A percentile compares a stretch with the other conserved stretches of the same genome.
phyloP scores from a whole-genome alignment of 148 eudicot genomes.

The Pouteria glomerata region DNA sequence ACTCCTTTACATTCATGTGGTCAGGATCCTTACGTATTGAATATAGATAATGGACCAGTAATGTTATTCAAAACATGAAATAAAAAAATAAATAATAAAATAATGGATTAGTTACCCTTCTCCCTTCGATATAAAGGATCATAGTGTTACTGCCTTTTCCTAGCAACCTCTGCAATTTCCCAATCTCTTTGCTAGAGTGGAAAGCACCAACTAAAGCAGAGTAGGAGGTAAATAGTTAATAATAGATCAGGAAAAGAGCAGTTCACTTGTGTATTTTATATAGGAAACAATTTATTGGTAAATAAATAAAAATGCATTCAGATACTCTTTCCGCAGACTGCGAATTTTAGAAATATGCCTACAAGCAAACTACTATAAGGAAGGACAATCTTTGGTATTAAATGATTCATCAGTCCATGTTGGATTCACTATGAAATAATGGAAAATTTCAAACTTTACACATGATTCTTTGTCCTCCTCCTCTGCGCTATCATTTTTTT shows the following conservation, averaged over 20 bases:
- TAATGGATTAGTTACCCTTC: not conserved
- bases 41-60: not conserved
- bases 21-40: not conserved
- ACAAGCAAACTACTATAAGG: constrained; percentile 1
- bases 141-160: not conserved
- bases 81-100: too few species aligned
- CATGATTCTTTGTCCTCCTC: not conserved
- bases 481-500: not conserved
- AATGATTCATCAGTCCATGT: not conserved
- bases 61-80: too few species aligned
- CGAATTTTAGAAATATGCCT: not conserved
- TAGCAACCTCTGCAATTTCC: not conserved
- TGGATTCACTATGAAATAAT: not conserved
- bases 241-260: not conserved
- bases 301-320: not conserved
- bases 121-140: not conserved
- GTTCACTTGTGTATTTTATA: not conserved
- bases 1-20: not conserved
- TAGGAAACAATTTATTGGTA: not conserved
- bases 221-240: not conserved
- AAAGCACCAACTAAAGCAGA: not conserved
- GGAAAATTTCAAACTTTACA: not conserved
- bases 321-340: not conserved
- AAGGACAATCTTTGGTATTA: not conserved
- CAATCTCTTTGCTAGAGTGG: not conserved